Evolutionary conservation across 148 eudicot species (phyloP), one percentile per base, ranked within the genome.

Genomic region (Chenopodium suecicum): DNA sequence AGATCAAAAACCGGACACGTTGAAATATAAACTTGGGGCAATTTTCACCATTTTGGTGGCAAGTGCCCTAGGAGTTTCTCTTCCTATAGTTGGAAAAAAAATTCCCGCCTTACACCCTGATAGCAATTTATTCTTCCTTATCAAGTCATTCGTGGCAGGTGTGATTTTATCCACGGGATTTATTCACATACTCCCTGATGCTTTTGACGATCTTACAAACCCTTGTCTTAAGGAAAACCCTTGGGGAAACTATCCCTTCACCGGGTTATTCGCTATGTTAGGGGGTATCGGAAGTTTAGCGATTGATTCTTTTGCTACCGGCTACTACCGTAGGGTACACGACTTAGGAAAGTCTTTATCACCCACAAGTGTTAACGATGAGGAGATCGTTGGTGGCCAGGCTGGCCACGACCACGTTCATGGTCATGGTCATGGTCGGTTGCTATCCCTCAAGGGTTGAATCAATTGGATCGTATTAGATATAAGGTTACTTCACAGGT

Each of bases 131-230:
- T 90, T 92, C 56, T 84, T 88, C 9, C 70, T 92, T 2, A 86
- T 92, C 4, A 92, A 92, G 79, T 85, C 90, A 0, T 90, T 92
- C 67, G 11, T 11, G 1, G 84, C 91, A 20, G 95, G 95, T 0
- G 88, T 90, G 1, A 92, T 92, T 11, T 72, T 92, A 3, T 89
- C 89, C n/a, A 92, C 95, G 0, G 95, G 95, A 0, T 92, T 90
- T 47, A 47, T 92, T 83, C 95, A 92, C 80, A 90, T 92, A 3
- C 37, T 90, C 44, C 93, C 93, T 22, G 92, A 92, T 37, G 85
- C 86, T 0, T 47, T 6, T 7, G 11, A 47, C 8, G 50, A 47
- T 7, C 50, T 47, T 9, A 47, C 50, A 47, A 47, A 47, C 50
- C 50, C 50, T 47, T 47, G 50, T 9, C 50, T 47, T 6, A 47